phyloP scores from a whole-genome alignment of 2,329 filamentous ascomycete genomes.

The Aspergillus quadricinctus region DNA sequence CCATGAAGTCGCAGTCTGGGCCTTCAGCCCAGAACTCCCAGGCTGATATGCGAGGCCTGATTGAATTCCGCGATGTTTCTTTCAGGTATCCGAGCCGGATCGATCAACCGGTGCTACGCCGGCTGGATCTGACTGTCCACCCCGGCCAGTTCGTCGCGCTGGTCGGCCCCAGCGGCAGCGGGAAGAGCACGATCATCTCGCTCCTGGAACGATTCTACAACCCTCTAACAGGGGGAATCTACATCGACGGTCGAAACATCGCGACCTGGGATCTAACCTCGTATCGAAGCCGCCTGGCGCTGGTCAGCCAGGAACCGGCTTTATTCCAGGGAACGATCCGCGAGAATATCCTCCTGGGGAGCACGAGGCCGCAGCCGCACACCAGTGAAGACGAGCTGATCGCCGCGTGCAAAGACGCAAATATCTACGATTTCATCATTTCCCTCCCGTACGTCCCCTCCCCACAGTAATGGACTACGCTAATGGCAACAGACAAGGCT shows the following conservation, averaged over 20 bases:
- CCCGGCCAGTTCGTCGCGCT: conserved; percentile 59
- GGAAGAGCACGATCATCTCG: conserved; percentile 90
- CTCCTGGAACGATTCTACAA: conserved; percentile 94
- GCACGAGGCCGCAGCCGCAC: conserved; percentile 58
- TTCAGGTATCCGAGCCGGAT: conserved; percentile 91
- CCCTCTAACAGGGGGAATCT: conserved; percentile 72
- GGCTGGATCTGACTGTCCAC: conserved; percentile 58
- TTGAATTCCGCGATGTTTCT: conserved; percentile 90
- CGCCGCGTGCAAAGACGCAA: conserved; percentile 80
- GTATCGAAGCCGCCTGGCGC: conserved; percentile 76
- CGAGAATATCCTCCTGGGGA: conserved; percentile 84
- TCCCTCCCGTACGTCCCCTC: conserved; percentile 61
- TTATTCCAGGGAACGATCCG: conserved; percentile 88
- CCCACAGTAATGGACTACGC: neutral
- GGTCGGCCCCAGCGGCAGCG: conserved; percentile 87
- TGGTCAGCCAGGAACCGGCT: conserved; percentile 92
- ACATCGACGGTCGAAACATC: conserved; percentile 79
- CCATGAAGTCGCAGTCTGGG: conserved; percentile 51
- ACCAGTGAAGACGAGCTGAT: conserved; percentile 69
- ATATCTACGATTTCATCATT: conserved; percentile 88
- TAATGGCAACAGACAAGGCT: conserved; percentile 57
- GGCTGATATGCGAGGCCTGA: conserved; percentile 60
- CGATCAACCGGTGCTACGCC: conserved; percentile 83
- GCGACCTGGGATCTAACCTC: conserved; percentile 75
- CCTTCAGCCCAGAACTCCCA: neutral